These are phyloP conservation scores for Coemansia asiatica DNA, from an alignment of 192 early-diverging fungal genomes.

Conservation along the genomic window DNA sequence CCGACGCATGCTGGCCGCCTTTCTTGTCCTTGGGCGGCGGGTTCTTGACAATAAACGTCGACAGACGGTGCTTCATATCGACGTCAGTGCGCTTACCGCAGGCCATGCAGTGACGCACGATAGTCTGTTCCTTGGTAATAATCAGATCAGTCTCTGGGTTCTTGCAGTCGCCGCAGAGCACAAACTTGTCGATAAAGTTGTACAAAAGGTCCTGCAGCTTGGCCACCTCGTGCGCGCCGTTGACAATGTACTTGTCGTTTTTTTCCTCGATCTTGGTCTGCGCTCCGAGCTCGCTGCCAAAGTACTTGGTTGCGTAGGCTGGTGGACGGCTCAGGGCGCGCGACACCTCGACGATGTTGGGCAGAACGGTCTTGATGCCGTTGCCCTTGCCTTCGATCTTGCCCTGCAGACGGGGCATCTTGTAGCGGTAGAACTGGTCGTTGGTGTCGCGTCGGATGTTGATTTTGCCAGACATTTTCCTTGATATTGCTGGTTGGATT, in stretches of 20 bases:
- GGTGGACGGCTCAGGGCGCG: conserved; percentile 85
- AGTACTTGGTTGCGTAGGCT: conserved; percentile 85
- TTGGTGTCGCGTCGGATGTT: conserved; percentile 89
- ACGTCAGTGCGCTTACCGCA: conserved; percentile 82
- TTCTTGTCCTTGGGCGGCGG: conserved; percentile 66
- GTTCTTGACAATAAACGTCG: conserved; percentile 90
- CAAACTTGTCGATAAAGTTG: conserved; percentile 92
- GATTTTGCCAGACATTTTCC: conserved; percentile 64
- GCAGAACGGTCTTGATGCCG: conserved; percentile 98
- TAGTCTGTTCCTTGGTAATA: conserved; percentile 62
- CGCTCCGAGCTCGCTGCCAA: conserved; percentile 95
- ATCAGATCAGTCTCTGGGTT: conserved; percentile 96
- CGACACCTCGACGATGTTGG: conserved; percentile 95
- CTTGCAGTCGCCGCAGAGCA: conserved; percentile 86
- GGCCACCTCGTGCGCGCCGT: conserved; percentile 87
- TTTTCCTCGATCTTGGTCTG: conserved; percentile 88
- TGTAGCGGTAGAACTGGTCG: conserved; percentile 98
- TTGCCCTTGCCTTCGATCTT: conserved; percentile 98
- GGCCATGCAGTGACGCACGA: conserved; percentile 82
- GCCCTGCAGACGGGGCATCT: conserved; percentile 88
- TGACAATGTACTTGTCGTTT: conserved; percentile 91
- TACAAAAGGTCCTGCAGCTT: conserved; percentile 84
- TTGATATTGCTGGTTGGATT: not conserved
- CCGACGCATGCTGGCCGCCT: conserved; percentile 58
- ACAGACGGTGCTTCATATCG: conserved; percentile 87